Conservation (phyloP, 768 basidiomycete species). For the Leucogyrophana mollusca region DNA sequence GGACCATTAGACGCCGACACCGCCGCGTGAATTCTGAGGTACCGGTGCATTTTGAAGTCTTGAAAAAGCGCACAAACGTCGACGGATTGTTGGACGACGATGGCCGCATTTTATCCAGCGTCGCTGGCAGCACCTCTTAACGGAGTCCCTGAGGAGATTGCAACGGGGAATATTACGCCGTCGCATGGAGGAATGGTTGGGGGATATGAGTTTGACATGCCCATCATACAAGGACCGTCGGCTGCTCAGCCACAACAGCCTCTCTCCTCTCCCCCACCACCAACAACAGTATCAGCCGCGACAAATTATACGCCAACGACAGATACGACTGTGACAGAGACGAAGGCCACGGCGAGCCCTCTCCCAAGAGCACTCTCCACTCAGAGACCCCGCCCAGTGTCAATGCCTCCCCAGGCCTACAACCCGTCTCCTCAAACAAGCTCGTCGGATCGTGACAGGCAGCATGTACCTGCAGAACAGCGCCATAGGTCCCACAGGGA, state of each 20-base stretch:
- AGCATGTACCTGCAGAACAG: constrained; percentile 21
- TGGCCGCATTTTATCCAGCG: constrained; percentile 33
- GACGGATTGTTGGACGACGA: no score
- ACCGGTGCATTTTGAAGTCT: no score
- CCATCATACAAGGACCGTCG: constrained; percentile 32
- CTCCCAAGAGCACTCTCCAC: constrained; percentile 29
- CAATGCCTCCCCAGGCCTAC: constrained; percentile 70
- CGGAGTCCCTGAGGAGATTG: constrained; percentile 48
- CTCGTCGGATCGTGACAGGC: constrained; percentile 31
- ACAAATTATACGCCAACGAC: constrained; percentile 13
- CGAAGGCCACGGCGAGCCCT: constrained; percentile 28
- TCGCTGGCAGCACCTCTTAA: constrained; percentile 46
- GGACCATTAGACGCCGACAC: no score
- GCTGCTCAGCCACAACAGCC: constrained; percentile 24
- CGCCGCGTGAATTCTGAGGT: neutral
- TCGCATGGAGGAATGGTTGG: constrained; percentile 53
- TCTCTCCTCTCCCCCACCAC: constrained; percentile 14
- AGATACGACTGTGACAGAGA: constrained; percentile 13
- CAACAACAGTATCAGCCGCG: constrained; percentile 6
- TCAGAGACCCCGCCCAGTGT: constrained; percentile 59
- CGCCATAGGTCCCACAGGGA: constrained; percentile 29
- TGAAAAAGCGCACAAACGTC: no score
- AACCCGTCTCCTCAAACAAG: constrained; percentile 29
- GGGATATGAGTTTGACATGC: constrained; percentile 68
- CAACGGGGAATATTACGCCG: constrained; percentile 39